Conservation (phyloP, 2,329 filamentous ascomycete species). For the Colletotrichum neosansevieriae region DNA sequence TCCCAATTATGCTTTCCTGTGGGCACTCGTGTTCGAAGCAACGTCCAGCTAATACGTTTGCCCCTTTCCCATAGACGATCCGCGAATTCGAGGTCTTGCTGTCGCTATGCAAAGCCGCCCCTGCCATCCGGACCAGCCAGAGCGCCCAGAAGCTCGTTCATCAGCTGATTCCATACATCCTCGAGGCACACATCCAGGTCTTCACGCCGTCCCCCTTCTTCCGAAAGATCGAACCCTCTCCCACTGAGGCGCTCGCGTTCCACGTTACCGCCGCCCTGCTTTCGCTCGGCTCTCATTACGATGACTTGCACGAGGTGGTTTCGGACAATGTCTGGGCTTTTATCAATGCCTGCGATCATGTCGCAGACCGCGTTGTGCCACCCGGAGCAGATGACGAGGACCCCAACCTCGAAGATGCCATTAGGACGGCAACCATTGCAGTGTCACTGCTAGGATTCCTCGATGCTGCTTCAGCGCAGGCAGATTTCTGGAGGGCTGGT, state of each 20-base stretch:
- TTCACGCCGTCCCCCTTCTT: constrained; percentile 87
- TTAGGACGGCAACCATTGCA: constrained; percentile 79
- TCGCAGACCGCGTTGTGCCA: constrained; percentile 66
- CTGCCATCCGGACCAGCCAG: constrained; percentile 75
- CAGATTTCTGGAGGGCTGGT: constrained; percentile 82
- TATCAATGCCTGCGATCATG: constrained; percentile 75
- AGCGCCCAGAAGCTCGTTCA: constrained; percentile 83
- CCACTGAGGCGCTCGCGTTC: constrained; percentile 85
- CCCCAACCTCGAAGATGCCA: constrained; percentile 73
- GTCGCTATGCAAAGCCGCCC: constrained; percentile 90
- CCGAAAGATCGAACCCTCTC: constrained; percentile 84
- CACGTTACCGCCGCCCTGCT: constrained; percentile 85
- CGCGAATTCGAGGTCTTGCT: constrained; percentile 93
- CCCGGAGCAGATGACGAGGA: constrained; percentile 67
- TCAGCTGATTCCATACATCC: constrained; percentile 85
- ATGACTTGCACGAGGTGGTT: constrained; percentile 74
- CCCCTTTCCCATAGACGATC: constrained; percentile 69
- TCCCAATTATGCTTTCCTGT: not conserved
- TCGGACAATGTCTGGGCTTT: constrained; percentile 78
- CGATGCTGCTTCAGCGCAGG: constrained; percentile 81
- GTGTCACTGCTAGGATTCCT: constrained; percentile 93
- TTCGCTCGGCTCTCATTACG: constrained; percentile 81
- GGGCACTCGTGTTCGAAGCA: not conserved
- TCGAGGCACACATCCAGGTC: constrained; percentile 83
- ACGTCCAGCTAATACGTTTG: constrained; percentile 14